A percentile compares a stretch with the other conserved stretches of the same genome.
Evolutionary conservation across 1,284 basidiomycete species (phyloP).

Genomic region (Irpex sp.): DNA sequence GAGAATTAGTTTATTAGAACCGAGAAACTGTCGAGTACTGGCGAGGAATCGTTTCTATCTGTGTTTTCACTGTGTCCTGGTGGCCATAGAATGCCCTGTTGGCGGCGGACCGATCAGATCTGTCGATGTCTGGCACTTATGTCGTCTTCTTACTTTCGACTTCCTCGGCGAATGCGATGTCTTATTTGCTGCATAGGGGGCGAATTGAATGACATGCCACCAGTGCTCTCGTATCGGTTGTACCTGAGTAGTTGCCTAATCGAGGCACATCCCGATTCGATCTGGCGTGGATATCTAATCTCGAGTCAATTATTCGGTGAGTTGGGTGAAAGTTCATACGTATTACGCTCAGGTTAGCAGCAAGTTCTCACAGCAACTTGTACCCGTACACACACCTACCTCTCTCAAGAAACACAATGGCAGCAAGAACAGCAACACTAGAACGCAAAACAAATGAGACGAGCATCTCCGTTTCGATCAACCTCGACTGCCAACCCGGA

Average conservation of each 20-base stretch:
- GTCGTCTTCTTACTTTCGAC: too few species aligned
- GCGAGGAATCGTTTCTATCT: too few species aligned
- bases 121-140: too few species aligned
- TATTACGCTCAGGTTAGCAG: too few species aligned
- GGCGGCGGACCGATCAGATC: too few species aligned
- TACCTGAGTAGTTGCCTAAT: not conserved
- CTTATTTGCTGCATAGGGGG: too few species aligned
- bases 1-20: too few species aligned
- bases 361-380: not conserved
- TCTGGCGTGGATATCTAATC: not conserved
- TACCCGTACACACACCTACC: not conserved
- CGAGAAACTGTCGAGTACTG: too few species aligned
- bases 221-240: not conserved
- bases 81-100: too few species aligned
- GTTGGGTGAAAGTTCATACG: not conserved
- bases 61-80: too few species aligned
- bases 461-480: conserved; percentile 77
- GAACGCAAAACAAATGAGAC: conserved; percentile 94
- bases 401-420: conserved; percentile 28
- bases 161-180: too few species aligned
- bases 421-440: conserved; percentile 67
- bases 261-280: not conserved
- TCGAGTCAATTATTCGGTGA: not conserved
- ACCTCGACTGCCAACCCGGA: conserved; percentile 80
- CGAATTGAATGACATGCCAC: too few species aligned